Base-by-base conservation (phyloP, 257 asterid species). In the Craterostigma plantagineum region DNA sequence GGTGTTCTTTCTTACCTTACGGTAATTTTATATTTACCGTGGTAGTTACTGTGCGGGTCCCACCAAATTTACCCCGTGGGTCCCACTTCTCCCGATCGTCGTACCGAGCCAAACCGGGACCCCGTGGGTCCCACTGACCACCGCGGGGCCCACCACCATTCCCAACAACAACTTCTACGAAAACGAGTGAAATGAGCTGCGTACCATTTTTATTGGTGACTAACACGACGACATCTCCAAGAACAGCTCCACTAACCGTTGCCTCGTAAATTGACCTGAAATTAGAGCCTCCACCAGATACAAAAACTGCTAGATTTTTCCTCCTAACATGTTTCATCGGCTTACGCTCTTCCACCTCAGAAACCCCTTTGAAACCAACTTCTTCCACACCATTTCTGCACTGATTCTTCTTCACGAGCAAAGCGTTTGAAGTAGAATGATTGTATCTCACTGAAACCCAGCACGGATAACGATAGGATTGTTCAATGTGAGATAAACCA, bases 271-370 rank as follows among this genome's bases (percentile, higher is more conserved):
- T 69, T 7, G 95, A 66, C 74, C 69, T 63, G 71, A 87, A 87
- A 71, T 87, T 87, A 48, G 98, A 87, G 60, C 95, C 98, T 35
- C 93, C 91, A 18, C 95, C 98, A 0, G 98, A 87, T 11, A 87
- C 93, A 46, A 87, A 87, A 51, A 87, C 86, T 4, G 91, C 95
- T 44, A 87, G 48, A 10, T 61, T 87, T 56, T 82, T 87, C 75
- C 67, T 66, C 46, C 34, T 57, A 46, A 68, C 17, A 54, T 60
- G 50, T 15, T 53, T 37, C 39, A 48, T 54, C 8, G 46, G 37
- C 4, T 38, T 62, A 41, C 54, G 63, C 46, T 51, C 58, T 44
- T 46, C 54, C n/a, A 18, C 14, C 43, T 38, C 46, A 43, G 10
- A 33, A 55, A 34, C 50, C 49, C 60, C 65, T 13, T 15, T 34